Conservation (phyloP, 2,329 filamentous ascomycete genomes). For the Fulvia fulva region DNA sequence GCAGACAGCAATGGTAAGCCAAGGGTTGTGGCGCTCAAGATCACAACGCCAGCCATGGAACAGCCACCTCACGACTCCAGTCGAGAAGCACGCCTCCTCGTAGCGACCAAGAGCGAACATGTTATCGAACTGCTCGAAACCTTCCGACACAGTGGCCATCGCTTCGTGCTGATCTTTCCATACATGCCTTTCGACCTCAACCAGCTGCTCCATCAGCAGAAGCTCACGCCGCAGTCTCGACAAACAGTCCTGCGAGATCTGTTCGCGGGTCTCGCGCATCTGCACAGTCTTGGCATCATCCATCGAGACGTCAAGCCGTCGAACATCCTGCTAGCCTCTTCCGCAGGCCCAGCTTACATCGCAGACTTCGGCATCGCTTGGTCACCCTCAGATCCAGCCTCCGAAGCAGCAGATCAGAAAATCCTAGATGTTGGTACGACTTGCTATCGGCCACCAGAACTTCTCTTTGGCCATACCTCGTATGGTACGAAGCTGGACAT, state of each 20-base stretch:
- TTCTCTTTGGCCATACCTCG: constrained; percentile 74
- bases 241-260: constrained; percentile 59
- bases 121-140: constrained; percentile 68
- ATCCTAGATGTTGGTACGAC: constrained; percentile 93
- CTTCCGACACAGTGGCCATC: constrained; percentile 65
- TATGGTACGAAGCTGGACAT: constrained; percentile 77
- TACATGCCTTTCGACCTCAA: constrained; percentile 73
- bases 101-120: constrained; percentile 52
- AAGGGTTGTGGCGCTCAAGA: constrained; percentile 68
- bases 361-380: constrained; percentile 93
- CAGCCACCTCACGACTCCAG: constrained; percentile 77
- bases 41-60: constrained; percentile 70
- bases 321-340: constrained; percentile 55
- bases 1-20: constrained; percentile 7
- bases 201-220: constrained; percentile 53
- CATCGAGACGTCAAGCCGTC: constrained; percentile 94
- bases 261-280: constrained; percentile 64
- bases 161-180: constrained; percentile 78
- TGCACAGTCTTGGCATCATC: constrained; percentile 74
- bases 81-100: constrained; percentile 74
- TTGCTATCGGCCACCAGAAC: constrained; percentile 83
- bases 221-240: constrained; percentile 33
- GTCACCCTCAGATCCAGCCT: constrained; percentile 56
- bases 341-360: constrained; percentile 68
- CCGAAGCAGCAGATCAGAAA: constrained; percentile 65